Base-by-base conservation (phyloP, 768 basidiomycete species). In the Trametes cinnabarina region DNA sequence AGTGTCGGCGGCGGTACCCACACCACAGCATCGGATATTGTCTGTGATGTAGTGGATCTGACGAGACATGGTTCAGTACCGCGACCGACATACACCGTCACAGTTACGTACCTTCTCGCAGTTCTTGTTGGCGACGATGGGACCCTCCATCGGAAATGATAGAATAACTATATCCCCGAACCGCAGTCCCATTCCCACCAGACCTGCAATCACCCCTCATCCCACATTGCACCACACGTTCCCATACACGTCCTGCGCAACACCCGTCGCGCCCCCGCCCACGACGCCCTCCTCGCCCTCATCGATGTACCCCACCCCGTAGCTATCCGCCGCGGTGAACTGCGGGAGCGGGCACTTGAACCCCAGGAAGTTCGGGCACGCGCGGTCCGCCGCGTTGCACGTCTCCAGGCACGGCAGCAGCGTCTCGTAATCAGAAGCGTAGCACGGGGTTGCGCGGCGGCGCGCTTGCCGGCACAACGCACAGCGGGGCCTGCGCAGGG, bases 1-100 rank as follows among this genome's bases (percentile, higher is more conserved):
- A 0, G 96, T 98, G 69, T 99, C 97, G 8, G 97, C 97, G n/a
- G 96, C 97, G 2, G 97, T 98, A 60, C 97, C 97, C 1, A 97
- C 97, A 66, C 97, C 97, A 71, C 96, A 98, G 78, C 97, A 99
- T 48, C 95, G 83, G 60, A 99, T 98, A 62, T 87, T 86, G 58
- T 97, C 94, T 4, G 94, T 87, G 70, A 99, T 90, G 74, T 88
- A 98, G 73, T 99, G 97, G 67, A 99, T 99, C 96, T 98, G 42
- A 23, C 30, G 3, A 25, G 43, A 8, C 30, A 32, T 32, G 7
- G 8, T 22, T 17, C 14, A 7, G 14, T 19, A 17, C 6, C 4
- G 19, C 11, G 7, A 25, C 20, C 17, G 47, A 15, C 15, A 17
- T n/a, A 15, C n/a, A 23, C 34, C n/a, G n/a, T n/a, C 7, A 44